These are phyloP conservation scores for Lithospermum erythrorhizon DNA, from an alignment of 257 asterid species.

Conservation along the genomic window DNA sequence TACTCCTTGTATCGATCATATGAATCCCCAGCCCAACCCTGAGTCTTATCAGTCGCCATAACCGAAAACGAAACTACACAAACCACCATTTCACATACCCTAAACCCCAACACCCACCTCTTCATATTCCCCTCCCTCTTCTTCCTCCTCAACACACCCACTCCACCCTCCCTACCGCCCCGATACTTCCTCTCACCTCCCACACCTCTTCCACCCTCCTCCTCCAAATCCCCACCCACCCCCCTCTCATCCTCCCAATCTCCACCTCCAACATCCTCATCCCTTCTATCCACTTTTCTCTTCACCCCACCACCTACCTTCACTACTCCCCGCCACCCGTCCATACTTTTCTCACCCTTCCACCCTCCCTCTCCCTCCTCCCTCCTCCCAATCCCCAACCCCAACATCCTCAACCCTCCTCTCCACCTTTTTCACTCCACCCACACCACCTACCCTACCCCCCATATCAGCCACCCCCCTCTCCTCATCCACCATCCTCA, in stretches of 20 bases:
- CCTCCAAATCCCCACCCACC: not conserved
- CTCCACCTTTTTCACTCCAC: conserved; percentile 10
- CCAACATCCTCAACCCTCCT: no score
- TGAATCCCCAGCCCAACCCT: conserved; percentile 96
- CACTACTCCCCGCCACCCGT: conserved; percentile 30
- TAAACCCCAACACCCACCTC: conserved; percentile 46
- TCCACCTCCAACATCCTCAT: no score
- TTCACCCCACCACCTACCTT: conserved; percentile 34
- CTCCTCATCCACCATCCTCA: no score
- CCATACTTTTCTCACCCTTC: no score
- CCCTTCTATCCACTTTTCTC: conserved; percentile 40
- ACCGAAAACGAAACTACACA: conserved; percentile 79
- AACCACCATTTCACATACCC: conserved; percentile 49
- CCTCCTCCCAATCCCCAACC: no score
- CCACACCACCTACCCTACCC: no score
- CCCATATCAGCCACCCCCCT: conserved; percentile 33
- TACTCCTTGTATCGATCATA: conserved; percentile 81
- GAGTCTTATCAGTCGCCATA: conserved; percentile 89
- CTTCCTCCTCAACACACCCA: conserved; percentile 25
- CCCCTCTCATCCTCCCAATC: conserved; percentile 25
- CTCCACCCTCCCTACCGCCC: conserved; percentile 12
- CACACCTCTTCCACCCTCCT: conserved; percentile 19
- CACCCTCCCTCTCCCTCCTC: no score
- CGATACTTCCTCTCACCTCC: not conserved
- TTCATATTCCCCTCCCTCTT: conserved; percentile 32